These are phyloP conservation scores for Arthrobotrys sinensis DNA, from an alignment of 2,329 filamentous ascomycete genomes.

Conservation along the genomic window DNA sequence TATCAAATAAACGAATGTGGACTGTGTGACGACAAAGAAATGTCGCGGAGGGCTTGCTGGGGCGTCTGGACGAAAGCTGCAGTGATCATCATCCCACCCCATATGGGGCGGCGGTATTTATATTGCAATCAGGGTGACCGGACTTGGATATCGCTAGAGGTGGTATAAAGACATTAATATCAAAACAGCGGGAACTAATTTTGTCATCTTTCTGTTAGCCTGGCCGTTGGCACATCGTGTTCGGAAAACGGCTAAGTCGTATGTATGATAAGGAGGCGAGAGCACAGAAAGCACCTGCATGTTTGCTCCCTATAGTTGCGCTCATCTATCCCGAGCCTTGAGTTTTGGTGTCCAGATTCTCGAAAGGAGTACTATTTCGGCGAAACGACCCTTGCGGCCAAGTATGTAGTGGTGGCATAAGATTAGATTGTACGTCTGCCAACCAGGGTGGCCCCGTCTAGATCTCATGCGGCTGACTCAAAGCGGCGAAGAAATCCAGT, in stretches of 20 bases:
- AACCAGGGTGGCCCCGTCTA: constrained; percentile 29
- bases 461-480: constrained; percentile 39
- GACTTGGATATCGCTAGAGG: not conserved
- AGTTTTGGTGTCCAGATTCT: not conserved
- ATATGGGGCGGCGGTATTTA: constrained; percentile 33
- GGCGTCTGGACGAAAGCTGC: constrained; percentile 14
- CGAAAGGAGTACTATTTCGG: constrained; percentile 43
- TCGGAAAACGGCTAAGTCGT: not conserved
- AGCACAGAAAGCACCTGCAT: not conserved
- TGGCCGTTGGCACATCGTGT: not conserved
- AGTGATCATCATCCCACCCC: constrained; percentile 28
- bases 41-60: not conserved
- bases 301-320: constrained; percentile 6
- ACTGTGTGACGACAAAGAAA: not conserved
- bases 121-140: not conserved
- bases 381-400: constrained; percentile 28
- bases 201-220: not conserved
- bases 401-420: constrained; percentile 37
- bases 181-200: constrained; percentile 4
- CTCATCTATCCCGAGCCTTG: not conserved
- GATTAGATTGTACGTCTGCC: constrained; percentile 26
- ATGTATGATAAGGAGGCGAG: constrained; percentile 16
- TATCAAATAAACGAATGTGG: constrained; percentile 38
- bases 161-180: not conserved
- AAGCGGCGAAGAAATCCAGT: constrained; percentile 17